Conservation (phyloP, 2,329 filamentous ascomycete genomes). For the Thermothelomyces thermophilus region DNA sequence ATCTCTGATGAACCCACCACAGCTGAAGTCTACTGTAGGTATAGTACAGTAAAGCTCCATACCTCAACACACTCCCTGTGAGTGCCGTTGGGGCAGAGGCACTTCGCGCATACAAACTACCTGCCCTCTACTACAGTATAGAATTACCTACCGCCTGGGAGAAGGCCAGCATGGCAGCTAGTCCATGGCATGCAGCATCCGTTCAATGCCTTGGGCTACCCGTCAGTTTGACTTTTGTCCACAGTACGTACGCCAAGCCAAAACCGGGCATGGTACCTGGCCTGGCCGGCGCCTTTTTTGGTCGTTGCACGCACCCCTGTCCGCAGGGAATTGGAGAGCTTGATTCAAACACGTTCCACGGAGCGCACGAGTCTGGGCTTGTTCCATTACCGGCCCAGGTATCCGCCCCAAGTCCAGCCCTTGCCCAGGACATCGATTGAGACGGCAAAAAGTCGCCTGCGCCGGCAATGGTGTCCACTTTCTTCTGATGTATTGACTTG, state of each 20-base stretch:
- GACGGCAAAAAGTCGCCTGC: conserved; percentile 11
- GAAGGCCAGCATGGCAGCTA: not conserved
- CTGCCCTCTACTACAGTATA: too few relatives aligned
- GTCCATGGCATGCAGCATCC: too few relatives aligned
- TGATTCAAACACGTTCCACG: conserved; percentile 25
- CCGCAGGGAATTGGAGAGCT: conserved; percentile 5
- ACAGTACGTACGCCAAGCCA: conserved; percentile 3
- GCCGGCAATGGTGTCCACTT: conserved; percentile 10
- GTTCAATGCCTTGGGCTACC: too few relatives aligned
- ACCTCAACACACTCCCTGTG: too few relatives aligned
- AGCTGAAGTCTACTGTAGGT: too few relatives aligned
- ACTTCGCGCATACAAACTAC: too few relatives aligned
- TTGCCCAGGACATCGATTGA: conserved; percentile 1
- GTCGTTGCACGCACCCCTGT: conserved; percentile 12
- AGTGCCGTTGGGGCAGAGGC: too few relatives aligned
- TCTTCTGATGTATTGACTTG: conserved; percentile 13
- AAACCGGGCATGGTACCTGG: conserved; percentile 3
- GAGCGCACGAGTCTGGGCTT: conserved; percentile 15
- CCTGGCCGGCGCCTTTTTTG: not conserved
- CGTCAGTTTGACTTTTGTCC: too few relatives aligned
- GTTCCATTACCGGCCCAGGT: not conserved
- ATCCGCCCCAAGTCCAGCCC: conserved; percentile 8
- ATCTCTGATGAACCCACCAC: too few relatives aligned
- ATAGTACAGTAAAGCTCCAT: too few relatives aligned
- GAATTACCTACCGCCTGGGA: too few relatives aligned